Evolutionary conservation across 1,284 basidiomycete species (phyloP), one percentile per base, ranked within the genome.

Genomic region (Ganoderma resinaceum): DNA sequence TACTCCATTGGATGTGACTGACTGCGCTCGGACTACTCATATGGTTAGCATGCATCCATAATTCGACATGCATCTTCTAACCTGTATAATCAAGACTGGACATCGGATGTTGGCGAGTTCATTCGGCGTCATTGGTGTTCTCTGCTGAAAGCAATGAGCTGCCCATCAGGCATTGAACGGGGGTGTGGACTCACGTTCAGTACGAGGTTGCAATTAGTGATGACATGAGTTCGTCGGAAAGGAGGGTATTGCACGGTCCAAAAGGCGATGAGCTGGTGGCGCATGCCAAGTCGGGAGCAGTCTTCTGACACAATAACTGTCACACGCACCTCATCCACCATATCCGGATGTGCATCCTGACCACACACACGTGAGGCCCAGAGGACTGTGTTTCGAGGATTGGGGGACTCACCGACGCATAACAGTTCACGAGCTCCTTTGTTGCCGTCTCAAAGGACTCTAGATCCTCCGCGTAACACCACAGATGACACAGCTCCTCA

Each of bases 51-150:
- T 12, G 16, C 5, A 6, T 11, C 8, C 33, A 5, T 11, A 37
- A 16, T 16, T n/a, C 16, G 37, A 70, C 18, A 20, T 12, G 14
- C 12, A 11, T 9, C 3, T 29, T 73, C 82, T 40, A 62, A 92
- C 92, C 79, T 93, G 92, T 62, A 93, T 85, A n/a, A 93, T 86
- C 26, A 93, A 80, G 16, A 91, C 86, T 1, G 91, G 92, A 71
- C 87, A 87, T 7, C 76, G 85, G 63, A 93, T 85, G 43, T 79
- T 75, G n/a, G 83, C 83, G 26, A 87, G 80, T 67, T 84, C 80
- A 43, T 84, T 82, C 38, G 82, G 72, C 31, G 75, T 84, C 65
- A 92, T 77, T 5, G 85, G 82, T 59, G 83, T 83, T 75, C 90
- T 83, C 90, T 92, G 75, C 20, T 43, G 18, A 55, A 62, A 26